Percentiles rank a stretch among this genome's conserved stretches.
Conservation (phyloP, 129 eudicot species). For the Tagetes erecta region DNA sequence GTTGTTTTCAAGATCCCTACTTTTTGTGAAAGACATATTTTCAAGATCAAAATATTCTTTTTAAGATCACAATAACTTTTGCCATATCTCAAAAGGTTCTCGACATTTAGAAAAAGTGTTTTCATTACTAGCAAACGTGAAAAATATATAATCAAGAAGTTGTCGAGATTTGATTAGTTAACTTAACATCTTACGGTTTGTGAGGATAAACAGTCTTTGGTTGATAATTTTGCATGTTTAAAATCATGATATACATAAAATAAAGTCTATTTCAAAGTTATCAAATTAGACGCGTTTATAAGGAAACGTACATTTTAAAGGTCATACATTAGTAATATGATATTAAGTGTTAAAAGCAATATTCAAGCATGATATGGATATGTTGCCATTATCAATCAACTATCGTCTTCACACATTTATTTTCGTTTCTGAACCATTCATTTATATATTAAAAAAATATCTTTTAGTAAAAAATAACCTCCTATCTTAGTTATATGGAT, state of each 20-base stretch:
- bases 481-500: no score
- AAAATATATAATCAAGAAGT: no score
- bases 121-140: no score
- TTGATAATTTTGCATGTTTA: neutral
- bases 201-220: neutral
- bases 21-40: no score
- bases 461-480: neutral
- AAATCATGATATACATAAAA: neutral
- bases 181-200: no score
- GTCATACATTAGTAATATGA: neutral
- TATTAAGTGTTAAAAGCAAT: neutral
- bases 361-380: neutral
- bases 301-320: slow-evolving; percentile 4
- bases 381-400: neutral
- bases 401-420: neutral
- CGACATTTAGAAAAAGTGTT: no score
- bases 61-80: no score
- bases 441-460: neutral
- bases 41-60: no score
- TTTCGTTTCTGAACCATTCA: neutral
- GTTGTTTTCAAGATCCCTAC: no score
- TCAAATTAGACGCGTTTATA: neutral
- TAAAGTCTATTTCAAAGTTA: neutral
- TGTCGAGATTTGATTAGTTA: no score
- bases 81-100: no score